A percentile compares a stretch with the other conserved stretches of the same genome.
Conservation (phyloP, 2,329 filamentous ascomycete species). For the Aspergillus niger region DNA sequence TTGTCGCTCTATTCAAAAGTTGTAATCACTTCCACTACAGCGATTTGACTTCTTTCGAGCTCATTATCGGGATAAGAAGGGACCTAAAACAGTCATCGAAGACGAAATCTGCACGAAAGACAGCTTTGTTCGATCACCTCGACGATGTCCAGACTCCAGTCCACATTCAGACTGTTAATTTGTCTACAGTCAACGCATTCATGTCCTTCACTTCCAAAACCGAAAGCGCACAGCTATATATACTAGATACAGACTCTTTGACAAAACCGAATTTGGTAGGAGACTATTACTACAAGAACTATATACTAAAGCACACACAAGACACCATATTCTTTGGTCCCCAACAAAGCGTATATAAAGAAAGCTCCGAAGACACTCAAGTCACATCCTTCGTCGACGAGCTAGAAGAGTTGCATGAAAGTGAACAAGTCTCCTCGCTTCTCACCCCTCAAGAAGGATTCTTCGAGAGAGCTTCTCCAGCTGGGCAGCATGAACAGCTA, state of each 20-base stretch:
- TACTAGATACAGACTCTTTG: not conserved
- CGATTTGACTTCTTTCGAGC: constrained; percentile 10
- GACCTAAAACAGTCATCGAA: not conserved
- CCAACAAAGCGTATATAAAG: not conserved
- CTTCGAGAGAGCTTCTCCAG: not conserved
- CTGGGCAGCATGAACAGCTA: not conserved
- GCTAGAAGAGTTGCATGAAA: not conserved
- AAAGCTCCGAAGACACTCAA: not conserved
- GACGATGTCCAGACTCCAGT: constrained; percentile 21
- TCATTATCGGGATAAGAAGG: constrained; percentile 28
- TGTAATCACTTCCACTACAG: constrained; percentile 2
- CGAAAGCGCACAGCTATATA: not conserved
- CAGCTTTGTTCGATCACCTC: constrained; percentile 19
- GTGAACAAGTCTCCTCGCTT: not conserved
- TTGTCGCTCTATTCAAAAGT: constrained; percentile 26
- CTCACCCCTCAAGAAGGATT: not conserved
- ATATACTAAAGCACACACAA: not conserved
- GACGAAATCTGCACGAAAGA: constrained; percentile 15
- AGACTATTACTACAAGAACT: not conserved
- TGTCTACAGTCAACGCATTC: constrained; percentile 26
- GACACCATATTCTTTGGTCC: not conserved
- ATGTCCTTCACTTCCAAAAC: constrained; percentile 18
- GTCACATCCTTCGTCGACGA: not conserved
- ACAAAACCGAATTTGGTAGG: too few species aligned
- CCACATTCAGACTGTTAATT: constrained; percentile 14